These are phyloP conservation scores for Suillus plorans DNA, from an alignment of 768 basidiomycete genomes.

Conservation along the genomic window DNA sequence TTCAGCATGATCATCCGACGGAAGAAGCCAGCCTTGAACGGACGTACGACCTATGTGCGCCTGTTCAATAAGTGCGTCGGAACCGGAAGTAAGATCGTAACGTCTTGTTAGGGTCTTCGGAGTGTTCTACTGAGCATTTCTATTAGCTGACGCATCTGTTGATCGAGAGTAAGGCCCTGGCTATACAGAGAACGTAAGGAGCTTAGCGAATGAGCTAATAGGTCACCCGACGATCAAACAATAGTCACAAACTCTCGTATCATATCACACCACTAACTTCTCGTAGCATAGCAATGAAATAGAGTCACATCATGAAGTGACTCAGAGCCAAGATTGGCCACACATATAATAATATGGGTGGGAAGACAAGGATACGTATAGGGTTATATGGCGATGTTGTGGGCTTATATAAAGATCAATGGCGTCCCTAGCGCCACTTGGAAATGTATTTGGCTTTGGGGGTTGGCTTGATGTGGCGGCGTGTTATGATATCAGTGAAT, in stretches of 20 bases:
- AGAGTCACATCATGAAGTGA: not conserved
- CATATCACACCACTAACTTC: conserved; percentile 3
- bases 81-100: not conserved
- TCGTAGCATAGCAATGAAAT: conserved; percentile 4
- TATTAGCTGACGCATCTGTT: not conserved
- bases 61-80: not conserved
- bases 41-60: not conserved
- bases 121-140: not conserved
- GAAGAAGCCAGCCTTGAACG: not conserved
- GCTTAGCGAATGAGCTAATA: conserved; percentile 2
- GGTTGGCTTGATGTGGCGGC: not conserved
- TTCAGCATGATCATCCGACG: not conserved
- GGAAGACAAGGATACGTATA: not conserved
- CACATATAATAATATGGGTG: not conserved
- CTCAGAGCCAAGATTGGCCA: not conserved
- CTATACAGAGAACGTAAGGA: not conserved
- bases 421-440: not conserved
- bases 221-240: not conserved
- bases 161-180: not conserved
- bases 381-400: not conserved
- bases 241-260: conserved; percentile 1
- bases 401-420: not conserved
- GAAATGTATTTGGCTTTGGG: not conserved
- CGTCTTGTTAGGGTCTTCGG: not conserved
- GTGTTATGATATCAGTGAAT: not conserved